Percentiles rank a stretch among this genome's conserved stretches.
Conservation (phyloP, 2,329 filamentous ascomycete species). For the Aspergillus sp. region DNA sequence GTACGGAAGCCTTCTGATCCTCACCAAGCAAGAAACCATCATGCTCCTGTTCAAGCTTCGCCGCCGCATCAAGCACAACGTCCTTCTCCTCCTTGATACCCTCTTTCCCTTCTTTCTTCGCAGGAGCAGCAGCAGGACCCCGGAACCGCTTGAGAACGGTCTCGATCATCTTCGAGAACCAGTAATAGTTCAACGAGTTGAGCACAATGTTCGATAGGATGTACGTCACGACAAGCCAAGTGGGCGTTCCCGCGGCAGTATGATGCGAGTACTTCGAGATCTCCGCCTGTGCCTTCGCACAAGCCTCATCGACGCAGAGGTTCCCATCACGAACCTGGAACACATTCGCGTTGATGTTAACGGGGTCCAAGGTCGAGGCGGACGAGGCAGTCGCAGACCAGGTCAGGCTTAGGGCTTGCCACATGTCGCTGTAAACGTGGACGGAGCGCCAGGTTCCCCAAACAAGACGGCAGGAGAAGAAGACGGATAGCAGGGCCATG, state of each 20-base stretch:
- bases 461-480: constrained; percentile 56
- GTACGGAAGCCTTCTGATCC: constrained; percentile 19
- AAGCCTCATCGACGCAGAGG: constrained; percentile 33
- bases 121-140: constrained; percentile 17
- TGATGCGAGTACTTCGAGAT: constrained; percentile 44
- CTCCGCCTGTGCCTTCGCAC: constrained; percentile 37
- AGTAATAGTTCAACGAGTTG: constrained; percentile 58
- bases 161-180: constrained; percentile 63
- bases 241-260: constrained; percentile 40
- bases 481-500: constrained; percentile 51
- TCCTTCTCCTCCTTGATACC: constrained; percentile 17
- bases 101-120: constrained; percentile 21
- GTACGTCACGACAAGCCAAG: constrained; percentile 55
- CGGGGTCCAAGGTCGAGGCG: constrained; percentile 16
- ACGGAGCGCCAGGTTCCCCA: constrained; percentile 58
- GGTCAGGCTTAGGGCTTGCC: constrained; percentile 43
- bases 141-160: constrained; percentile 58
- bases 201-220: constrained; percentile 53
- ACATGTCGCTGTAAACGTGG: constrained; percentile 55
- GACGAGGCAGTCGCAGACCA: constrained; percentile 25
- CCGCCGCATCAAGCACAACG: constrained; percentile 30
- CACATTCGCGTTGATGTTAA: constrained; percentile 27
- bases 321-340: constrained; percentile 28
- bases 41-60: constrained; percentile 25
- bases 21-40: constrained; percentile 22